Percentiles rank a stretch among this genome's conserved stretches.
Conservation (phyloP, 768 basidiomycete species). For the Termitomyces sp. region DNA sequence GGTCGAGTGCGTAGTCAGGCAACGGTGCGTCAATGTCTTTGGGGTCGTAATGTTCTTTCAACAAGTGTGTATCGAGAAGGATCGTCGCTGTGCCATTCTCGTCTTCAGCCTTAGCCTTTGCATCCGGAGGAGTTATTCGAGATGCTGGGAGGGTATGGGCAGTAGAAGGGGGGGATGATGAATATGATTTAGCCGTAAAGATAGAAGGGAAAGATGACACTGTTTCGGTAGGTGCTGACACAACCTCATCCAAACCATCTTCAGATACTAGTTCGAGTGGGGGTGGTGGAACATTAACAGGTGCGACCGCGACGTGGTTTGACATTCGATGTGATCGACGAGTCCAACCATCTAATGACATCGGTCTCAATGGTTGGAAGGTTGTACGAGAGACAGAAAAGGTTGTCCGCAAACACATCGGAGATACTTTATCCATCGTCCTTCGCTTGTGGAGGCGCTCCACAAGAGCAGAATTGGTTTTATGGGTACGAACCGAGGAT, state of each 20-base stretch:
- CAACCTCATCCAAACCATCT: slow-evolving; percentile 2
- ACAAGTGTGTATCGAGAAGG: slow-evolving; percentile 4
- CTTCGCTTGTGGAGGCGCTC: slow-evolving; percentile 26
- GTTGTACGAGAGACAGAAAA: slow-evolving; percentile 9
- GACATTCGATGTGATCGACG: neutral
- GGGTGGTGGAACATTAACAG: neutral
- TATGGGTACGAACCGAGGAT: slow-evolving; percentile 21
- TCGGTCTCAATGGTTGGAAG: slow-evolving; percentile 7
- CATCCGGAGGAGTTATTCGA: neutral
- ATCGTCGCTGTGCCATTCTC: slow-evolving; percentile 14
- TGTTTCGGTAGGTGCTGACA: neutral
- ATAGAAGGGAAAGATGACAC: slow-evolving; percentile 2
- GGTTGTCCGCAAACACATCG: slow-evolving; percentile 27
- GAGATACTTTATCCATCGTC: slow-evolving; percentile 27
- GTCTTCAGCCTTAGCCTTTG: neutral
- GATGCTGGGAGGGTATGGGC: neutral
- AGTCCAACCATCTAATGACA: slow-evolving; percentile 12
- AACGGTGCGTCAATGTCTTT: slow-evolving; percentile 10
- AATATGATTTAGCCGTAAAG: slow-evolving; percentile 3
- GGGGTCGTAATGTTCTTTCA: neutral
- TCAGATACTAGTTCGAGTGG: slow-evolving; percentile 5
- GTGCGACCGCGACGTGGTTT: neutral
- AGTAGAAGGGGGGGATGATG: slow-evolving; percentile 3
- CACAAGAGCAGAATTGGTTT: slow-evolving; percentile 20
- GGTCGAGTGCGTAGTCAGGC: slow-evolving; percentile 17